A percentile compares a stretch with the other conserved stretches of the same genome.
Conservation (phyloP, 2,329 filamentous ascomycete species). For the Penicillium frequentans region DNA sequence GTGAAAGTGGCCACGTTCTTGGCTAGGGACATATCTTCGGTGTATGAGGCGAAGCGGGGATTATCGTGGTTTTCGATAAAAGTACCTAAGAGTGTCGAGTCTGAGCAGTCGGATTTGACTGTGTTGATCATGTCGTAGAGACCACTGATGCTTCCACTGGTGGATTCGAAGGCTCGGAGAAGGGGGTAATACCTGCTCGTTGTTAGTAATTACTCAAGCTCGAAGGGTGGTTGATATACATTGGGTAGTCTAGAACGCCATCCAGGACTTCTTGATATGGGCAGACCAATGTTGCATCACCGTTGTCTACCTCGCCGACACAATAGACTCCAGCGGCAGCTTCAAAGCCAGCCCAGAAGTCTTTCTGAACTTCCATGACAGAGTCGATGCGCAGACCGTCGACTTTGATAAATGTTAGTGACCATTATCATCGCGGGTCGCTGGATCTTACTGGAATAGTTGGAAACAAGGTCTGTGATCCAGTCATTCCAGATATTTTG, state of each 20-base stretch:
- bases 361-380: conserved; percentile 46
- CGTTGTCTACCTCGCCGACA: conserved; percentile 48
- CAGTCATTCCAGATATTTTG: conserved; percentile 43
- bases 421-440: background rate
- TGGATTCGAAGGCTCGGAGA: conserved; percentile 33
- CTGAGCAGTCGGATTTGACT: conserved; percentile 36
- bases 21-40: conserved; percentile 41
- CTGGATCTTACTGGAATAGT: conserved; percentile 36
- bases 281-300: conserved; percentile 40
- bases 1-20: conserved; percentile 63
- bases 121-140: conserved; percentile 21
- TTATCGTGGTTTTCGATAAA: conserved; percentile 64
- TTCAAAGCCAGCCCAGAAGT: conserved; percentile 43
- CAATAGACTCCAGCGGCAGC: conserved; percentile 43
- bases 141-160: conserved; percentile 26
- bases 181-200: conserved; percentile 35
- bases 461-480: conserved; percentile 42
- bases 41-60: conserved; percentile 50
- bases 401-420: conserved; percentile 18
- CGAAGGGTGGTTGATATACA: conserved; percentile 5
- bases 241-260: conserved; percentile 50
- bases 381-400: conserved; percentile 56
- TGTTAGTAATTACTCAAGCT: background rate
- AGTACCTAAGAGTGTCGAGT: conserved; percentile 41
- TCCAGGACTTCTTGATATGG: conserved; percentile 43